Evolutionary conservation across 2,329 filamentous ascomycete species (phyloP).

Genomic region (Cryoendolithus antarcticus): DNA sequence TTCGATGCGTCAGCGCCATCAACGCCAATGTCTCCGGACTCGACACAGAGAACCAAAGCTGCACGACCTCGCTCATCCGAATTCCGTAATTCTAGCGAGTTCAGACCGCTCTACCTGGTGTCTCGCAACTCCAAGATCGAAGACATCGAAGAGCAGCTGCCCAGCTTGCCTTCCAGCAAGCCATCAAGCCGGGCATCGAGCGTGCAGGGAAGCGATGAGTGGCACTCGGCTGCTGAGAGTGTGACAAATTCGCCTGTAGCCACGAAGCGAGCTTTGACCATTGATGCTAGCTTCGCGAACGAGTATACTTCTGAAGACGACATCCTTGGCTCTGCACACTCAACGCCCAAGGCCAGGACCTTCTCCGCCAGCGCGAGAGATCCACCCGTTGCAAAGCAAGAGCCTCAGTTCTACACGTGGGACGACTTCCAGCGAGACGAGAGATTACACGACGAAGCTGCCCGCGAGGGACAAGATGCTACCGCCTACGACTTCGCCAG

Average conservation of each 20-base stretch:
- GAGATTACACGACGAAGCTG: conserved; percentile 4
- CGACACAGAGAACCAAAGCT: conserved; percentile 6
- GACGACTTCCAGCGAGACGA: conserved; percentile 23
- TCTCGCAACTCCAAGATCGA: conserved; percentile 46
- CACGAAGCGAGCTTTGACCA: conserved; percentile 8
- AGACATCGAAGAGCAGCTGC: conserved; percentile 34
- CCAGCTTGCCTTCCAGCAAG: conserved; percentile 39
- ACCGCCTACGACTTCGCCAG: not conserved
- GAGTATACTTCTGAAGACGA: conserved; percentile 25
- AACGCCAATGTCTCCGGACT: conserved; percentile 7
- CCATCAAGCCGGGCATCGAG: conserved; percentile 29
- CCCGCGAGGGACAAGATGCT: conserved; percentile 1
- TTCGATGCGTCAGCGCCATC: conserved; percentile 15
- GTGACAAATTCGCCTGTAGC: conserved; percentile 10
- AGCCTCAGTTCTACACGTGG: conserved; percentile 27
- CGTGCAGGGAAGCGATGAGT: conserved; percentile 29
- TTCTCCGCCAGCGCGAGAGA: conserved; percentile 25
- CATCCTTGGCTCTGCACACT: conserved; percentile 44
- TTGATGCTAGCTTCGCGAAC: conserved; percentile 15
- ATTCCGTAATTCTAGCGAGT: conserved; percentile 38
- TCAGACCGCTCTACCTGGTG: conserved; percentile 71
- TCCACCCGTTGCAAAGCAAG: conserved; percentile 9
- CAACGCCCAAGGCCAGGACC: conserved; percentile 53
- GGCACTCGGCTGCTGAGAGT: conserved; percentile 31
- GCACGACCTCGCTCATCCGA: conserved; percentile 10